phyloP scores from a whole-genome alignment of 1,139 yeast genomes.

The Saccharomyces hybrid region DNA sequence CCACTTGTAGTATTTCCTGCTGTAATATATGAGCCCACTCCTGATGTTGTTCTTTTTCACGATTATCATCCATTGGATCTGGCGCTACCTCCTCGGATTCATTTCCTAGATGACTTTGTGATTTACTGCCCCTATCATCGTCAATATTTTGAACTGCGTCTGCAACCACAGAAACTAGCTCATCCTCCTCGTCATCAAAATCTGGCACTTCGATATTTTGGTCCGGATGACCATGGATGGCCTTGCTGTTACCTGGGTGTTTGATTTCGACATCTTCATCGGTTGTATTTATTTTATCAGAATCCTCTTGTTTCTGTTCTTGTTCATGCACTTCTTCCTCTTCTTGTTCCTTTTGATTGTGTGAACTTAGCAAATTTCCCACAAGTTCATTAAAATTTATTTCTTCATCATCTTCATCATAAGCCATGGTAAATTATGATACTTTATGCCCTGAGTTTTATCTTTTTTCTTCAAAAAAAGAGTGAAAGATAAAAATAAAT shows the following conservation, averaged over 20 bases:
- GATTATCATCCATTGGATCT: constrained; percentile 3
- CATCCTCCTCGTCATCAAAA: constrained; percentile 9
- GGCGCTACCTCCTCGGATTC: neutral
- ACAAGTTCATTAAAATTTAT: constrained; percentile 29
- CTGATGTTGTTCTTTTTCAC: constrained; percentile 16
- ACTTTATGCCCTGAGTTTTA: neutral
- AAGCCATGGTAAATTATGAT: neutral
- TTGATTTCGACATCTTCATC: constrained; percentile 1
- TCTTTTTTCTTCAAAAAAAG: neutral
- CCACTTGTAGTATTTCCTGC: constrained; percentile 22
- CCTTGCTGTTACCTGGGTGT: neutral
- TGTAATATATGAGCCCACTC: constrained; percentile 29
- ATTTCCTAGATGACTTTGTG: neutral
- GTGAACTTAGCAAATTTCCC: constrained; percentile 27
- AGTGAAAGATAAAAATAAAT: neutral
- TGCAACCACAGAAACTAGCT: constrained; percentile 22
- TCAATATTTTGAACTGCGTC: constrained; percentile 6
- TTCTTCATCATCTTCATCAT: constrained; percentile 20
- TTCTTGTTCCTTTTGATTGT: constrained; percentile 15
- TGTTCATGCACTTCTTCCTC: constrained; percentile 7
- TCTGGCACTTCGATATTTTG: constrained; percentile 5
- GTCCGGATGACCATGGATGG: neutral
- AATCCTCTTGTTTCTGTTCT: constrained; percentile 3
- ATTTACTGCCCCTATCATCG: neutral
- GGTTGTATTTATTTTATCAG: neutral